These are phyloP conservation scores for Ophiocordyceps polyrhachis-furcata DNA, from an alignment of 2,329 filamentous ascomycete genomes.

Conservation along the genomic window DNA sequence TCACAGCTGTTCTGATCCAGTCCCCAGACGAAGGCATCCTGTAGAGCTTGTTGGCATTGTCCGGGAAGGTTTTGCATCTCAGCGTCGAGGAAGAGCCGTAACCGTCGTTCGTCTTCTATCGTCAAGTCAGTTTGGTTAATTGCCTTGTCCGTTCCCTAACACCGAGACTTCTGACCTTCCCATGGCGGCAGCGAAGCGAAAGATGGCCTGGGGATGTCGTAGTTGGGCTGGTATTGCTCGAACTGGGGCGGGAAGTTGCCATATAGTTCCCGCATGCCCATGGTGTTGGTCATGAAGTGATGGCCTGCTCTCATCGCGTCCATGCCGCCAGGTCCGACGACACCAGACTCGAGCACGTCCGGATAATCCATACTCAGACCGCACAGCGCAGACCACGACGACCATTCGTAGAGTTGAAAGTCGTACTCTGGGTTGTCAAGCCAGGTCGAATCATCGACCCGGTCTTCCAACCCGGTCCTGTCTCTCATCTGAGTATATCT, in stretches of 20 bases:
- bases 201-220: not conserved
- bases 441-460: not conserved
- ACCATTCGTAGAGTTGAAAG: not conserved
- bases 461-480: not conserved
- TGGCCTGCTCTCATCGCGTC: not conserved
- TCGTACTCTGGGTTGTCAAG: slow-evolving; percentile 1
- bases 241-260: not conserved
- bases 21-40: not conserved
- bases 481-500: slow-evolving; percentile 1
- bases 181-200: not conserved
- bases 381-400: not conserved
- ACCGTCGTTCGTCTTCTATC: not conserved
- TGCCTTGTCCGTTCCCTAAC: not conserved
- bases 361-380: not conserved
- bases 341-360: not conserved
- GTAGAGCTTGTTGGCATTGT: not conserved
- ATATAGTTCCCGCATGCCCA: not conserved
- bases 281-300: not conserved
- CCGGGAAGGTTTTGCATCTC: not conserved
- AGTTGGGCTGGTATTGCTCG: not conserved
- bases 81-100: not conserved
- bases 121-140: no score
- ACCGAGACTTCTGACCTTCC: not conserved
- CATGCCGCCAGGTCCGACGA: not conserved
- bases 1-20: not conserved